A percentile compares a stretch with the other conserved stretches of the same genome.
Evolutionary conservation across 306 rosid species (phyloP).

Genomic region (Calophaca sinica): DNA sequence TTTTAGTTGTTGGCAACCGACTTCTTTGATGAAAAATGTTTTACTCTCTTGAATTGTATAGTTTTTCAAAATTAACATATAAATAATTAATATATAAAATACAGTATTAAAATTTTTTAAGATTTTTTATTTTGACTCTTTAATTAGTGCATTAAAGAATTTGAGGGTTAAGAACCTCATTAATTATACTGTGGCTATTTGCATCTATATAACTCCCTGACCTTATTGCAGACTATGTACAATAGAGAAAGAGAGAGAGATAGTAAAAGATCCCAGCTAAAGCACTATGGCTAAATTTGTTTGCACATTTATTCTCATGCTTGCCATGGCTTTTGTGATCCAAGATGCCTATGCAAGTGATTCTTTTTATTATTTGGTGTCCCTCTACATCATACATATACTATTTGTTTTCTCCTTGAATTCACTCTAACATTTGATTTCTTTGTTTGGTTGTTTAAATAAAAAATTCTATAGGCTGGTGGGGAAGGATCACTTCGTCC

Average conservation of each 20-base stretch:
- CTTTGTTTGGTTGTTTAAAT: too few relatives aligned
- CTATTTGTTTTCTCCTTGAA: background rate
- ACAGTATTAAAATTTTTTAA: too few relatives aligned
- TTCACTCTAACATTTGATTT: background rate
- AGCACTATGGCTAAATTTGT: background rate
- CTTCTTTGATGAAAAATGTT: too few relatives aligned
- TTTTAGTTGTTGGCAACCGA: too few relatives aligned
- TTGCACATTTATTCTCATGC: background rate
- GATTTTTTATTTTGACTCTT: too few relatives aligned
- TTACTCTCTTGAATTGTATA: too few relatives aligned
- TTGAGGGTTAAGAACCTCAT: background rate
- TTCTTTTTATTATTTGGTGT: background rate
- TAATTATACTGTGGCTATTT: background rate
- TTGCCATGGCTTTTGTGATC: background rate
- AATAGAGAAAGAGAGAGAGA: background rate
- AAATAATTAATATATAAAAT: too few relatives aligned
- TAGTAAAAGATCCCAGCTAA: background rate
- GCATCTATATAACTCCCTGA: background rate
- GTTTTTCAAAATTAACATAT: too few relatives aligned
- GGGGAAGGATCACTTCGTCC: background rate
- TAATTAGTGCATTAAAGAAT: too few relatives aligned
- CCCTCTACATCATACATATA: background rate
- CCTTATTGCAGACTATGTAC: background rate
- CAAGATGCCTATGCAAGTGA: slow-evolving; percentile 29
- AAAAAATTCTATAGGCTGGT: slow-evolving; percentile 14